A percentile compares a stretch with the other conserved stretches of the same genome.
These are phyloP conservation scores for Colletotrichum sp. DNA, from an alignment of 2,329 filamentous ascomycete genomes.

Conservation along the genomic window DNA sequence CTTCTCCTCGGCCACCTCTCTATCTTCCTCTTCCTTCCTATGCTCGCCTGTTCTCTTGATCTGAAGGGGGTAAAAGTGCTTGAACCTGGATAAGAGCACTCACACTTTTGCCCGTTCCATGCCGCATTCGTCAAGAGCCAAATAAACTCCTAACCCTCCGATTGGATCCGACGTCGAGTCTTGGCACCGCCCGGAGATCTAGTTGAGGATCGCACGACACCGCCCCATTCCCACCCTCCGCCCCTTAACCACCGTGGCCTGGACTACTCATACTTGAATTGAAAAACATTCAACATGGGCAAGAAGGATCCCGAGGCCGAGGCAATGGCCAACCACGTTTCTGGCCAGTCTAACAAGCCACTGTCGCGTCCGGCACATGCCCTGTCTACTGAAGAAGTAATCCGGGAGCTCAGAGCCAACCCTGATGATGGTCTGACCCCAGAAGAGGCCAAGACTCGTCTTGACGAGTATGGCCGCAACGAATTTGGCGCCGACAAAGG, in stretches of 20 bases:
- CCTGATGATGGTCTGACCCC: constrained; percentile 61
- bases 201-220: not conserved
- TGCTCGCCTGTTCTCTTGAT: constrained; percentile 16
- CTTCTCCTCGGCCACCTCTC: not conserved
- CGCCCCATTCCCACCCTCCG: not conserved
- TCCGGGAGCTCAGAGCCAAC: constrained; percentile 60
- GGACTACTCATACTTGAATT: not conserved
- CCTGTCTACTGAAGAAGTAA: constrained; percentile 56
- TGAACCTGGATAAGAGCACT: constrained; percentile 21
- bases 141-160: not conserved
- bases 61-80: constrained; percentile 20
- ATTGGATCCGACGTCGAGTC: not conserved
- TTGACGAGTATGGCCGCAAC: constrained; percentile 65
- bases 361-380: constrained; percentile 69
- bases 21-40: not conserved
- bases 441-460: constrained; percentile 57
- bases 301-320: constrained; percentile 23
- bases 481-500: constrained; percentile 66
- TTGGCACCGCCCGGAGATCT: not conserved
- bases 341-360: constrained; percentile 51
- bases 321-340: constrained; percentile 33
- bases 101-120: constrained; percentile 21
- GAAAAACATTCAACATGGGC: constrained; percentile 26
- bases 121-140: not conserved
- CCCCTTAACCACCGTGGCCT: not conserved